Evolutionary conservation across 2,329 filamentous ascomycete species (phyloP).

Genomic region (Allantophomopsis cytisporea): DNA sequence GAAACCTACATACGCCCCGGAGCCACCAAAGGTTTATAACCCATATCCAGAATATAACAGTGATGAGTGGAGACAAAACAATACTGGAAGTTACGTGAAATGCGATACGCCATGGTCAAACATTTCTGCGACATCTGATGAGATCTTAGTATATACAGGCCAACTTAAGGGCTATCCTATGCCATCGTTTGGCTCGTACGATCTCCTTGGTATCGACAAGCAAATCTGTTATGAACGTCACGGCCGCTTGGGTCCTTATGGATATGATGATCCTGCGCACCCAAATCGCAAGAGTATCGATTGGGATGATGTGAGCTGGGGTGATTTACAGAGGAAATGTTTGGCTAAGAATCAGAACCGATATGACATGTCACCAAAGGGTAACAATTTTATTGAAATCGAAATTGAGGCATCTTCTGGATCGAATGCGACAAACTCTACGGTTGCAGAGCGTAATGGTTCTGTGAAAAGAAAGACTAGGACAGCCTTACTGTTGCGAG

Average conservation of each 20-base stretch:
- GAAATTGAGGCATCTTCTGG: neutral
- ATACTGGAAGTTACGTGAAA: conserved; percentile 43
- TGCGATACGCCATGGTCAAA: conserved; percentile 46
- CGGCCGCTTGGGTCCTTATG: conserved; percentile 56
- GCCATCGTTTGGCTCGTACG: conserved; percentile 49
- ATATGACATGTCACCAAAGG: conserved; percentile 21
- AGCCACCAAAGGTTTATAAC: conserved; percentile 40
- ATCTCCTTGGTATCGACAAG: conserved; percentile 43
- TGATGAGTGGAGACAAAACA: conserved; percentile 39
- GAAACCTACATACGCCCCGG: too few relatives aligned
- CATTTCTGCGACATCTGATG: conserved; percentile 28
- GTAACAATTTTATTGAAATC: conserved; percentile 15
- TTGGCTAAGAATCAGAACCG: conserved; percentile 51
- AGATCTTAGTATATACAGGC: conserved; percentile 51
- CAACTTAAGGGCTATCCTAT: conserved; percentile 42
- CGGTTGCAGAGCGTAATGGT: neutral
- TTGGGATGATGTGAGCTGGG: conserved; percentile 60
- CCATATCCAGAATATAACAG: conserved; percentile 63
- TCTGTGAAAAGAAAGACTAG: conserved; percentile 29
- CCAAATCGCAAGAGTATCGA: conserved; percentile 23
- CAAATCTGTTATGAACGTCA: conserved; percentile 56
- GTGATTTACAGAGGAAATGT: conserved; percentile 53
- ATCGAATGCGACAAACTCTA: conserved; percentile 1
- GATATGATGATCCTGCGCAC: conserved; percentile 25
- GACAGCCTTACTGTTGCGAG: conserved; percentile 63